Base-by-base conservation (phyloP, 2,329 filamentous ascomycete genomes). In the Lasiodiplodia gonubiensis region DNA sequence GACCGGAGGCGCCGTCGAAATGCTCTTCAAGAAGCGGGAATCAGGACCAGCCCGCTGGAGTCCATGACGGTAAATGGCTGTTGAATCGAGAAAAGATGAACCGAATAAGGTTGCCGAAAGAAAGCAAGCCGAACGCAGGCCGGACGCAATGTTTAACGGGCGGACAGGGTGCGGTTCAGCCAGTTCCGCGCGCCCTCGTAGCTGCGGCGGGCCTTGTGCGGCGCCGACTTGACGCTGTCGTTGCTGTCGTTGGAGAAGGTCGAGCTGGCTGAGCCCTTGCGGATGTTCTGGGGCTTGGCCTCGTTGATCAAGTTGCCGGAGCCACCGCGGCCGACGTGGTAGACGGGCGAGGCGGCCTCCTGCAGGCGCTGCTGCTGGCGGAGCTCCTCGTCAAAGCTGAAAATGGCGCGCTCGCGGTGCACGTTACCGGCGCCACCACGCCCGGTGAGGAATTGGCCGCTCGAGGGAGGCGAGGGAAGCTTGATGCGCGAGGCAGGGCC, bases 351-450 rank as follows among this genome's bases (percentile, higher is more conserved):
- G 55, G 84, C 80, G 72, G 83, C 79, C 70, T 83, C 80, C 74
- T 84, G 83, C 66, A 86, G 80, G 67, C 84, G 82, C 70, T 86
- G 80, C 69, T 88, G 84, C 68, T 84, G 84, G 71, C 86, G 83
- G 63, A 90, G 82, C 73, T 90, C 88, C 79, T 90, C 88, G 76
- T 90, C 88, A 79, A 92, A 92, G 77, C 84, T 86, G 82, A 89
- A 89, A 76, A 89, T 88, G 73, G 85, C 83, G 49, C 86, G 82
- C 72, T 89, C 85, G 53, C 80, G 74, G 79, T 85, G 82, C 70
- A 87, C 84, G 80, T 91, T 91, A 74, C 89, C 89, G 2, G 88
- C 88, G 68, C 89, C 89, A 71, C 89, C 89, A 68, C 89, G 87
- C 72, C 89, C 89, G 12, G 85, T 85, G 80, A 88, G 86, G 83